Evolutionary conservation across 805 yeast species (phyloP).

Genomic region (Allodekkera sacchari): DNA sequence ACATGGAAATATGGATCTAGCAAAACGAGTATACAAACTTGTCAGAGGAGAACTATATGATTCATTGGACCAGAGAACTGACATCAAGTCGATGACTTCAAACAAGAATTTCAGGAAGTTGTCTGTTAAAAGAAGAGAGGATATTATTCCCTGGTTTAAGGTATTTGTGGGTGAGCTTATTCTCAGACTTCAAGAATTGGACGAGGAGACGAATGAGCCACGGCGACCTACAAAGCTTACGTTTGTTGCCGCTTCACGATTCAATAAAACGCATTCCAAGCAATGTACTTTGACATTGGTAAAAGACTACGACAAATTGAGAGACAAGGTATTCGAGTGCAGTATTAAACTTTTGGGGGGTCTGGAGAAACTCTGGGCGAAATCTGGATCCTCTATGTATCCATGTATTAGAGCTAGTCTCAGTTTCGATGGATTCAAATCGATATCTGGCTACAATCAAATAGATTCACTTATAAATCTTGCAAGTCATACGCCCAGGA

Average conservation of each 20-base stretch:
- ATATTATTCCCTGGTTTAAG: conserved; percentile 67
- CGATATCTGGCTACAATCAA: conserved; percentile 18
- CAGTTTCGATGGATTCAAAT: conserved; percentile 40
- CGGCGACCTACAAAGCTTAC: conserved; percentile 50
- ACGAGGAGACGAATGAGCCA: conserved; percentile 45
- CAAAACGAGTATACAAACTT: conserved; percentile 47
- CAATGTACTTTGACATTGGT: conserved; percentile 33
- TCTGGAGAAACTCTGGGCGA: conserved; percentile 21
- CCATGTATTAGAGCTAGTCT: conserved; percentile 46
- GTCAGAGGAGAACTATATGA: conserved; percentile 54
- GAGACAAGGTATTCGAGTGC: conserved; percentile 16
- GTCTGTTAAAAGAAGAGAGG: conserved; percentile 43
- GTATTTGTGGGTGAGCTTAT: conserved; percentile 77
- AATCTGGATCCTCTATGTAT: conserved; percentile 24
- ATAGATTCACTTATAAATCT: conserved; percentile 19
- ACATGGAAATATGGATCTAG: conserved; percentile 38
- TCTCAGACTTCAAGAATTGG: conserved; percentile 63
- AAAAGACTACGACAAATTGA: conserved; percentile 30
- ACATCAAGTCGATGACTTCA: conserved; percentile 81
- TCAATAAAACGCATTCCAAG: conserved; percentile 25
- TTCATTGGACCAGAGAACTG: conserved; percentile 51
- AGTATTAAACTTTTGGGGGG: conserved; percentile 15
- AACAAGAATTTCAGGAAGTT: conserved; percentile 66
- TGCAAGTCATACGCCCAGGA: conserved; percentile 1
- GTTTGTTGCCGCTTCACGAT: conserved; percentile 23